phyloP scores from a whole-genome alignment of 176 grass and related monocot genomes.

The Carex pumila region DNA sequence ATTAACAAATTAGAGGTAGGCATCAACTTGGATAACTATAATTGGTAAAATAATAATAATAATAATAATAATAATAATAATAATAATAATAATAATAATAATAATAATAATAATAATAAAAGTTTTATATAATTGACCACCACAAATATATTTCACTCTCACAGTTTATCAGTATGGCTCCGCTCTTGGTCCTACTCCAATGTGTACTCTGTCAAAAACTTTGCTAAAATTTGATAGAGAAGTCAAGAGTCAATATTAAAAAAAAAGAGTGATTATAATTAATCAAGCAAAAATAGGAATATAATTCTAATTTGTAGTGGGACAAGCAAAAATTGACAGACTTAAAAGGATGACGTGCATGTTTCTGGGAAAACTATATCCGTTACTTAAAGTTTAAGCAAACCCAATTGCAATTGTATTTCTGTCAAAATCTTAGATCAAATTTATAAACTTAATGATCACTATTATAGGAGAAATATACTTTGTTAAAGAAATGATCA shows the following conservation, averaged over 20 bases:
- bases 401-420: neutral
- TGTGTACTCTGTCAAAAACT: too few relatives aligned
- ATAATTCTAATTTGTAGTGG: neutral
- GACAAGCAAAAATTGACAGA: neutral
- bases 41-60: too few relatives aligned
- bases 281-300: neutral
- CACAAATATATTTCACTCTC: too few relatives aligned
- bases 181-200: too few relatives aligned
- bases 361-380: neutral
- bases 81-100: too few relatives aligned
- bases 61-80: too few relatives aligned
- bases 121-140: too few relatives aligned
- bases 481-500: neutral
- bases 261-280: neutral
- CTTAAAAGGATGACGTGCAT: neutral
- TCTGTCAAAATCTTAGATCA: neutral
- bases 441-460: neutral
- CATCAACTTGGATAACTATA: too few relatives aligned
- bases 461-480: neutral
- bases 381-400: neutral
- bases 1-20: too few relatives aligned
- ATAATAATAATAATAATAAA: too few relatives aligned
- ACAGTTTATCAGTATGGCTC: too few relatives aligned
- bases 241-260: neutral
- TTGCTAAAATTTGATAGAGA: neutral